Evolutionary conservation across 352 stramenopile species (phyloP), one percentile per base, ranked within the genome.

Genomic region (Pythium oligandrum): DNA sequence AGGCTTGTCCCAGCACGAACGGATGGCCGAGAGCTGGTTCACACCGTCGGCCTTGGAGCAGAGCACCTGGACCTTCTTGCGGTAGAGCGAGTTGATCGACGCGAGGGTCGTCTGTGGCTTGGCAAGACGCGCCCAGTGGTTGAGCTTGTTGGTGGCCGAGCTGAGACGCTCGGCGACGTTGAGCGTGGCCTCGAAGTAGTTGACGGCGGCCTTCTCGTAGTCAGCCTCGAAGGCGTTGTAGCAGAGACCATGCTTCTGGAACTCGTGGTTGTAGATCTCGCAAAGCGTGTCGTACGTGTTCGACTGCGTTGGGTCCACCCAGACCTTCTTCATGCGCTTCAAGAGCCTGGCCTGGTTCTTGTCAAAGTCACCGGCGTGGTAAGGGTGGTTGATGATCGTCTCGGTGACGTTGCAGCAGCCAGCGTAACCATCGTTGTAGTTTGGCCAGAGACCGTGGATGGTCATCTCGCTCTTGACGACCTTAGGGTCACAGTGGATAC

Each of bases 201-300:
- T 73, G 12, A 75, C 73, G 1, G 80, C 70, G 4, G 70, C 70
- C 26, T 70, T 59, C 50, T 77, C 70, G 26, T 71, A 75, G 61
- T 91, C 65, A 12, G 64, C 66, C 3, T 58, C 78, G 12, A 71
- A 67, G 0, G 81, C 78, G 34, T 73, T 75, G 57, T 83, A 91
- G 68, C 80, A 91, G 34, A 88, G 55, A 10, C 80, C 80, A 64
- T 91, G 80, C 67, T 91, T 91, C 66, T 91, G 80, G 70, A 83
- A 88, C 62, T 89, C 78, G 66, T 91, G 80, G 69, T 88, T 73
- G 67, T 89, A 91, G 58, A 86, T 82, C 65, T 91, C 75, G 47
- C 80, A 91, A 6, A 91, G 67, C 54, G 68, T 65, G 57, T 86
- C 70, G 63, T 82, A 75, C 11, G 70, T 66, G 37, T 63, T 77